Conservation (phyloP, 306 rosid species). For the Trichosanthes truncata region DNA sequence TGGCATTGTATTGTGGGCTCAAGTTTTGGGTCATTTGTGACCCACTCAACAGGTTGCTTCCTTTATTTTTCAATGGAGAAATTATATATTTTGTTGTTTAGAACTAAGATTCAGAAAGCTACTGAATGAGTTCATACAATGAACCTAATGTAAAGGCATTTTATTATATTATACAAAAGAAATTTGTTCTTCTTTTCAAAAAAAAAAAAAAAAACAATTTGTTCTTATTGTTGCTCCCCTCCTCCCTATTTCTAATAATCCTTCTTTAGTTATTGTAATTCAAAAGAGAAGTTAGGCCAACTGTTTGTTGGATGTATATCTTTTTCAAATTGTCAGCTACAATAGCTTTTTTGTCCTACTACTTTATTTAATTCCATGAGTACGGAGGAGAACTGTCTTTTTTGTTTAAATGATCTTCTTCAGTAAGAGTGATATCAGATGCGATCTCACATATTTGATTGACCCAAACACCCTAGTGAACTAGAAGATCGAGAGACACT, state of each 20-base stretch:
- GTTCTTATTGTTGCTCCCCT: not conserved
- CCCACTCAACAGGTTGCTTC: slow-evolving; percentile 88
- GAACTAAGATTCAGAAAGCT: slow-evolving; percentile 71
- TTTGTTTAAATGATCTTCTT: not conserved
- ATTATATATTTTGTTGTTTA: slow-evolving; percentile 60
- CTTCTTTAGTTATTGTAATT: not conserved
- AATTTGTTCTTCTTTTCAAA: not conserved
- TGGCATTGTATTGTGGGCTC: slow-evolving; percentile 99
- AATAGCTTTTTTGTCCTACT: not conserved
- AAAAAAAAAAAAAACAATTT: no score
- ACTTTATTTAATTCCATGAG: no score
- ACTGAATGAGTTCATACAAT: slow-evolving; percentile 26
- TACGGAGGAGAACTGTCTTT: not conserved
- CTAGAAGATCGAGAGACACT: no score
- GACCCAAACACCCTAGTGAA: no score
- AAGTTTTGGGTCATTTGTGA: slow-evolving; percentile 90
- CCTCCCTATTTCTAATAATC: not conserved
- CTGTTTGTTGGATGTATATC: not conserved
- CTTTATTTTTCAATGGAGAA: slow-evolving; percentile 87
- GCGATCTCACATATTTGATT: not conserved
- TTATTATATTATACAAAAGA: not conserved
- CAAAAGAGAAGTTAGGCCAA: not conserved
- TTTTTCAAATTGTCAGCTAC: not conserved
- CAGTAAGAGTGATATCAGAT: not conserved
- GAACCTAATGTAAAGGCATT: not conserved